Evolutionary conservation across 768 basidiomycete genomes (phyloP).

Genomic region (Coprinopsis cinerea): DNA sequence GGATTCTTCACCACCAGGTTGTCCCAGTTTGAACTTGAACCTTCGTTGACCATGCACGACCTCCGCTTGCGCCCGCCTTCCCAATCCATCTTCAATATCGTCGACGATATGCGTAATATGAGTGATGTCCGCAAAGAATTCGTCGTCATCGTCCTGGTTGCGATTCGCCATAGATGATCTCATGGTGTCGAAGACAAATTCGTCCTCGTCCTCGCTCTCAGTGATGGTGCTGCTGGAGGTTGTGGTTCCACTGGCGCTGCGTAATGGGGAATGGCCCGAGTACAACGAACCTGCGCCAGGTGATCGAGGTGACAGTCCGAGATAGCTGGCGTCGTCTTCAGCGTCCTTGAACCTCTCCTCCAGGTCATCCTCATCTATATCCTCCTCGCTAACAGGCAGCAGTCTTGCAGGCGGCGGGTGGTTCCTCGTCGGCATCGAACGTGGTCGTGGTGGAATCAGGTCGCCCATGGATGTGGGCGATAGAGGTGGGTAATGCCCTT

Average conservation of each 20-base stretch:
- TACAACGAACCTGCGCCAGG: not conserved
- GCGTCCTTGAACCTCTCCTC: constrained; percentile 10
- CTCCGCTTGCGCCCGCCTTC: not conserved
- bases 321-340: constrained; percentile 4
- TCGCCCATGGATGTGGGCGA: constrained; percentile 4
- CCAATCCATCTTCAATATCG: constrained; percentile 8
- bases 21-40: not conserved
- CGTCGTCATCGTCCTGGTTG: constrained; percentile 9
- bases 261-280: not conserved
- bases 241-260: not conserved
- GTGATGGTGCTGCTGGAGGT: not conserved
- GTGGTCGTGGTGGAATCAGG: constrained; percentile 8
- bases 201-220: constrained; percentile 9
- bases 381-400: constrained; percentile 39
- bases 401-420: constrained; percentile 17
- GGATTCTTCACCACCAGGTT: not conserved
- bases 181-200: constrained; percentile 9
- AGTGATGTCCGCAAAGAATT: constrained; percentile 8
- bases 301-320: not conserved
- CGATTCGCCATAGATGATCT: not conserved
- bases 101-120: constrained; percentile 10
- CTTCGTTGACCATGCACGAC: not conserved
- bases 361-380: constrained; percentile 20
- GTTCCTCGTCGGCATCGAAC: constrained; percentile 11
- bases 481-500: not conserved